Evolutionary conservation across 2,329 filamentous ascomycete species (phyloP), one percentile per base, ranked within the genome.

Genomic region (Polytolypa hystricis): DNA sequence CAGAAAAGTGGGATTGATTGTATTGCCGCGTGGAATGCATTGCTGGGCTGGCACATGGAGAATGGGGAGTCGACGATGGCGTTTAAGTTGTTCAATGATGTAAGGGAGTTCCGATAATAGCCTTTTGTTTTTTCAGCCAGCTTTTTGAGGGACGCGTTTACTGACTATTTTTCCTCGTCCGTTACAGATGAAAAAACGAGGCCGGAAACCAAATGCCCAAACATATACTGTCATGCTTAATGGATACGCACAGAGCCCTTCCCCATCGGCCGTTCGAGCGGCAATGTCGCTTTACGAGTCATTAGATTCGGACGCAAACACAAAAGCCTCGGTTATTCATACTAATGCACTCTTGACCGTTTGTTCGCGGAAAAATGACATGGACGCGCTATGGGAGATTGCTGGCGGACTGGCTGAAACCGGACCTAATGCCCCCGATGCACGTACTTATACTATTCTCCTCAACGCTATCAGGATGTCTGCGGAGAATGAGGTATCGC

Each of bases 111-210:
- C n/a, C n/a, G n/a, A 16, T 21, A 7, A 21, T 30, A 9, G 10
- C 19, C 3, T 21, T 20, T 31, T 30, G 10, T 31, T 26, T 26
- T 16, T 26, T 29, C 1, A 8, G n/a, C 34, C 25, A 25, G 30
- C 23, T n/a, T 14, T 18, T 25, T 8, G 25, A 37, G 23, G 32
- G n/a, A n/a, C n/a, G n/a, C n/a, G n/a, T n/a, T n/a, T n/a, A n/a
- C 9, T 25, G 3, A 15, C 19, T 30, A 16, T 27, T 28, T 38
- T 32, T 16, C 19, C 19, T 37, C 18, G 10, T 12, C 16, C 28
- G 33, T 47, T 29, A 39, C 33, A 84, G 81, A 96, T 98, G 89
- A 98, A 96, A 65, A 96, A 96, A 64, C 74, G 86, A 42, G 79
- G 70, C 4, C 81, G 93, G 50, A 67, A 73, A 17, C 89, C 91